Conservation (phyloP, 2,329 filamentous ascomycete species). For the Plectosphaerella sp. region DNA sequence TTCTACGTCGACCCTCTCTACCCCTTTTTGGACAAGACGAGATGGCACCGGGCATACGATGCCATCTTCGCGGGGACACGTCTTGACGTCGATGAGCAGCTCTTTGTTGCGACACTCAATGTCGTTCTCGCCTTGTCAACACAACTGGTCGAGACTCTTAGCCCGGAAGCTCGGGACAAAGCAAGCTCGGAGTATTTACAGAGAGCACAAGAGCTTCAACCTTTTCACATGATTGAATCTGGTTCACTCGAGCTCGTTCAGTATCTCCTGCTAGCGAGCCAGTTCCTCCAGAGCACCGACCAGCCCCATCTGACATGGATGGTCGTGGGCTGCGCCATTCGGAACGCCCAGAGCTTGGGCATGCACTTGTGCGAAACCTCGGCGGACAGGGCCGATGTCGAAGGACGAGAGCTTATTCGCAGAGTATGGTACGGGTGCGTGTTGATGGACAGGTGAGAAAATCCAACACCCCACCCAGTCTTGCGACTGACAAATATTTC, state of each 20-base stretch:
- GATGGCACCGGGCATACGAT: constrained; percentile 32
- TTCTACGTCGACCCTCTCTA: constrained; percentile 40
- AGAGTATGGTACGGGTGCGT: constrained; percentile 32
- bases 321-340: constrained; percentile 38
- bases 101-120: constrained; percentile 40
- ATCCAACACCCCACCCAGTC: accelerated
- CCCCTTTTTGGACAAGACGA: constrained; percentile 34
- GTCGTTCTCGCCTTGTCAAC: constrained; percentile 40
- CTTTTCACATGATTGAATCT: constrained; percentile 35
- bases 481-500: not conserved
- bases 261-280: constrained; percentile 40
- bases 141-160: constrained; percentile 35
- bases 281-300: constrained; percentile 44
- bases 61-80: constrained; percentile 33
- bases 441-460: constrained; percentile 29
- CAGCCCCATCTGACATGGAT: constrained; percentile 45
- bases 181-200: constrained; percentile 35
- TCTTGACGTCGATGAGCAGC: constrained; percentile 31
- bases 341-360: constrained; percentile 41
- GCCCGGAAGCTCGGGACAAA: constrained; percentile 30
- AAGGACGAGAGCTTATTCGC: constrained; percentile 20
- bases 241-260: constrained; percentile 40
- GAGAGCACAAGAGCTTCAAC: constrained; percentile 35
- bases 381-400: constrained; percentile 12
- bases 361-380: constrained; percentile 37